Conservation (phyloP, 768 basidiomycete species). For the Mycena floridula region DNA sequence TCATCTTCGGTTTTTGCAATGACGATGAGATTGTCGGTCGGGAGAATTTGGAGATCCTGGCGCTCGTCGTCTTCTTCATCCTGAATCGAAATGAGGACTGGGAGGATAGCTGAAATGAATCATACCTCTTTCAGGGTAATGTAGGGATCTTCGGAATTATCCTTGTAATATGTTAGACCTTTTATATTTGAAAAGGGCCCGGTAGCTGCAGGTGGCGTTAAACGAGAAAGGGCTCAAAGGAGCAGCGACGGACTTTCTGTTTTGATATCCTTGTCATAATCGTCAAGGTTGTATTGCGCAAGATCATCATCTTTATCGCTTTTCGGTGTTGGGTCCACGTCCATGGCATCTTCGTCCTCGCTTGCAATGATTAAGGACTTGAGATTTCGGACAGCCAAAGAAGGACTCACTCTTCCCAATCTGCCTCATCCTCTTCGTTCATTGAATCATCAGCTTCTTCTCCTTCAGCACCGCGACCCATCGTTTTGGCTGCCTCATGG, state of each 20-base stretch:
- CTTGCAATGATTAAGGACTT: conserved; percentile 16
- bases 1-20: conserved; percentile 96
- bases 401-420: conserved; percentile 85
- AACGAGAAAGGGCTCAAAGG: background rate
- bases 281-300: conserved; percentile 20
- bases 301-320: conserved; percentile 46
- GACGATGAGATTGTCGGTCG: conserved; percentile 90
- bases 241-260: background rate
- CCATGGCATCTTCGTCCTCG: conserved; percentile 58
- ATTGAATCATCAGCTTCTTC: conserved; percentile 53
- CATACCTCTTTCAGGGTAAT: conserved; percentile 91
- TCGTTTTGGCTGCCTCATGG: conserved; percentile 65
- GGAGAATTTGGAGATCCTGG: conserved; percentile 81
- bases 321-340: conserved; percentile 37
- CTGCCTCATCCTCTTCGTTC: conserved; percentile 46
- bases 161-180: conserved; percentile 85
- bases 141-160: conserved; percentile 93
- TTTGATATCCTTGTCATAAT: conserved; percentile 18
- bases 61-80: conserved; percentile 79
- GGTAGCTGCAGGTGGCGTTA: conserved; percentile 31
- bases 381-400: conserved; percentile 8
- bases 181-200: conserved; percentile 96
- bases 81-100: conserved; percentile 25
- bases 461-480: conserved; percentile 61
- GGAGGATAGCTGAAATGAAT: conserved; percentile 3